Percentiles rank a stretch among this genome's conserved stretches.
Evolutionary conservation across 208 protist species (phyloP).

Genomic region (Leishmania lainsoni): DNA sequence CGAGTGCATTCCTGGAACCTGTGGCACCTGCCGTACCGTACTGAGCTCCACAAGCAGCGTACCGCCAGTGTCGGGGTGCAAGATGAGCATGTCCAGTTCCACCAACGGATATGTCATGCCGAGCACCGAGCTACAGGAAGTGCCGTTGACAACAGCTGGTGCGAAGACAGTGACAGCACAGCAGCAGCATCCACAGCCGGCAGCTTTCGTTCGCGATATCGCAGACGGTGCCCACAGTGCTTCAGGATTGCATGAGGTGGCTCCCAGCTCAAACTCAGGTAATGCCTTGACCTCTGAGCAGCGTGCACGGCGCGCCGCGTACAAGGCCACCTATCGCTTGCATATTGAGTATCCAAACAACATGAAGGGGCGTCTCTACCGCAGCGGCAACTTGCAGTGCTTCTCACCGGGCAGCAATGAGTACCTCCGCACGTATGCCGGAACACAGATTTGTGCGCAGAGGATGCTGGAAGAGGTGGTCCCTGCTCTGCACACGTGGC

Average conservation of each 20-base stretch:
- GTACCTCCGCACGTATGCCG: constrained; percentile 37
- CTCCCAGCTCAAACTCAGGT: neutral
- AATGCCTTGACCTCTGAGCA: constrained; percentile 8
- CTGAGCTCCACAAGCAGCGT: neutral
- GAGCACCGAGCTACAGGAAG: neutral
- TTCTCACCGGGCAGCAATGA: constrained; percentile 60
- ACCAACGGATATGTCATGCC: neutral
- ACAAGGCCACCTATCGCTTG: constrained; percentile 24
- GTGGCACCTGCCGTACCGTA: neutral
- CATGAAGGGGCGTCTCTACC: constrained; percentile 38
- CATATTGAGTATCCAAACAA: constrained; percentile 25
- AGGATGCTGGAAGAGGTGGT: constrained; percentile 52
- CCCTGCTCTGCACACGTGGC: constrained; percentile 50
- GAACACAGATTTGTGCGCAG: constrained; percentile 46
- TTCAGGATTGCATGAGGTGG: neutral
- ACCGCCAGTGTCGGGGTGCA: neutral
- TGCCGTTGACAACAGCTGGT: neutral
- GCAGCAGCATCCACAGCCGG: neutral
- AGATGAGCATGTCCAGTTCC: neutral
- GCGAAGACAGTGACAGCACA: neutral
- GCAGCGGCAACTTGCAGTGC: constrained; percentile 47
- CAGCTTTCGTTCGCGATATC: neutral
- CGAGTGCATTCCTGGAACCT: neutral
- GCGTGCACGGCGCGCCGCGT: constrained; percentile 9
- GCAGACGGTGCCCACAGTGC: neutral